A percentile compares a stretch with the other conserved stretches of the same genome.
These are phyloP conservation scores for Umbellularia californica DNA, from an alignment of 164 flowering plant species.

Conservation along the genomic window DNA sequence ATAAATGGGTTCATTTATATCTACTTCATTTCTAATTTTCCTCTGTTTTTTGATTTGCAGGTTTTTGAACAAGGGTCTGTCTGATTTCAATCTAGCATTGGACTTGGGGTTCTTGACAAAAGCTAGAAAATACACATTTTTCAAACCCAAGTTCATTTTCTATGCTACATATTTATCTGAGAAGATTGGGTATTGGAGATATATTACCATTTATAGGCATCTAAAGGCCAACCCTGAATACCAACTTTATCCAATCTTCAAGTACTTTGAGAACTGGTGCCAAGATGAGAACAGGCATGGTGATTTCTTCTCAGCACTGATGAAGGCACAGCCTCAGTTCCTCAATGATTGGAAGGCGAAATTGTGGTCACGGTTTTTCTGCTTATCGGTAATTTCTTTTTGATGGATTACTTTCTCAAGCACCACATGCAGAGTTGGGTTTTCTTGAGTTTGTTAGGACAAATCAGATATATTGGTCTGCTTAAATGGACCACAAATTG, in stretches of 20 bases:
- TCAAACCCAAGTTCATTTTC: conserved; percentile 98
- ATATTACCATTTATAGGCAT: conserved; percentile 94
- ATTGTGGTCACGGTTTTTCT: conserved; percentile 94
- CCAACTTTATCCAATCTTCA: conserved; percentile 93
- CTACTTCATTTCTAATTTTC: neutral
- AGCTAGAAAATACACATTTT: conserved; percentile 97
- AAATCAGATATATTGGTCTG: too few species aligned
- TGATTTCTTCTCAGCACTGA: conserved; percentile 95
- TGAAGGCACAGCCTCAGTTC: conserved; percentile 98
- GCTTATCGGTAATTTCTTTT: conserved; percentile 67
- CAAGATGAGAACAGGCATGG: conserved; percentile 99
- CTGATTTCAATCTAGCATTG: conserved; percentile 93
- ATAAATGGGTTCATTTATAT: neutral
- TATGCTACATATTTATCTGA: conserved; percentile 96
- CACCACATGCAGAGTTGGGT: neutral
- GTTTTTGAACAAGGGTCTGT: conserved; percentile 95
- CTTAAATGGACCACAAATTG: too few species aligned
- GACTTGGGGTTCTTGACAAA: conserved; percentile 97
- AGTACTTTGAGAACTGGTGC: conserved; percentile 99
- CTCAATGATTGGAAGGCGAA: conserved; percentile 98
- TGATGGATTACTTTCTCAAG: neutral
- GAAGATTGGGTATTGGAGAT: conserved; percentile 98
- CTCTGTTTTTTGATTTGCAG: conserved; percentile 31
- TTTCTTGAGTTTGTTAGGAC: too few species aligned
- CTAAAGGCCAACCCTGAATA: conserved; percentile 85